These are phyloP conservation scores for Corylus americana DNA, from an alignment of 306 rosid genomes.

Conservation along the genomic window DNA sequence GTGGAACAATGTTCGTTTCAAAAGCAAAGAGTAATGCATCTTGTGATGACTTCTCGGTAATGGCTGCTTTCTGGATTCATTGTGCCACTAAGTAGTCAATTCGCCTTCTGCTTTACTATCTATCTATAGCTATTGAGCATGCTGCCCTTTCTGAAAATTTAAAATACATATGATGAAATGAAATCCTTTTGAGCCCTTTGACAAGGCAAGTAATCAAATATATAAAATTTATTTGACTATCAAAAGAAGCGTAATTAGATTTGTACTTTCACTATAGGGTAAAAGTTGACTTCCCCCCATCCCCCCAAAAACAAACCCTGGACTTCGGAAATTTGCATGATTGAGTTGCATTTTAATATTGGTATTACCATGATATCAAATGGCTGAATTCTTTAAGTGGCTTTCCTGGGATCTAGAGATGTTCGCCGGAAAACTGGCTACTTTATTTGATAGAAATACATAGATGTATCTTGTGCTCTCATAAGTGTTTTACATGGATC, in stretches of 20 bases:
- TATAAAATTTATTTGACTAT: background rate
- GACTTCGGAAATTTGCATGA: too few relatives aligned
- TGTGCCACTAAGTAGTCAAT: background rate
- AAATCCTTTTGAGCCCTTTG: background rate
- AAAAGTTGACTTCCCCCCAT: too few relatives aligned
- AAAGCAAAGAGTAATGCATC: conserved; percentile 93
- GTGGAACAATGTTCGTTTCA: conserved; percentile 97
- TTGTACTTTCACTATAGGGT: too few relatives aligned
- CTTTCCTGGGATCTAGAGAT: background rate
- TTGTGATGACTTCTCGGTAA: conserved; percentile 90
- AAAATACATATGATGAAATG: too few relatives aligned
- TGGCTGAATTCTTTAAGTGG: background rate
- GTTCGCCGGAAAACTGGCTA: background rate
- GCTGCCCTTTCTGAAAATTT: background rate
- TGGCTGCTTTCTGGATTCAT: conserved; percentile 31
- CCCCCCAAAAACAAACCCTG: too few relatives aligned
- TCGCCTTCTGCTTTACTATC: background rate
- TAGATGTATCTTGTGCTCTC: background rate
- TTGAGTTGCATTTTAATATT: background rate
- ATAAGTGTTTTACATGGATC: background rate
- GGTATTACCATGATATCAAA: background rate
- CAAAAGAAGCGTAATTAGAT: too few relatives aligned
- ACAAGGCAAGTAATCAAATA: background rate
- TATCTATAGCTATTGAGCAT: background rate
- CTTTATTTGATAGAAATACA: background rate